Evolutionary conservation across 768 basidiomycete species (phyloP).

Genomic region (Cubamyces lactineus): DNA sequence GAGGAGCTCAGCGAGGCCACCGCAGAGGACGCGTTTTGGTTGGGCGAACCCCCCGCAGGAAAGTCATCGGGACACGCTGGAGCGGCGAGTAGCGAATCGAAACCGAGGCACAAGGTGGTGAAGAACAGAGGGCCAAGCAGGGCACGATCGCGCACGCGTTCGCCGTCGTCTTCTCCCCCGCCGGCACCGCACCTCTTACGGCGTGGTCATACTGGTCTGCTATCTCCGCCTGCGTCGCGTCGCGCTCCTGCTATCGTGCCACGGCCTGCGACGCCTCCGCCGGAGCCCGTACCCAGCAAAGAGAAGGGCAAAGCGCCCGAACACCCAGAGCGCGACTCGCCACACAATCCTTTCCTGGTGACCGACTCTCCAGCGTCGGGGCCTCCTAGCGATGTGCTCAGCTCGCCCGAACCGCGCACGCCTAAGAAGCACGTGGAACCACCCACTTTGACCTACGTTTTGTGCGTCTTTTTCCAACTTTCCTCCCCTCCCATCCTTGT

Average conservation of each 20-base stretch:
- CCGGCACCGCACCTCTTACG: slow-evolving; percentile 29
- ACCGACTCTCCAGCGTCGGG: slow-evolving; percentile 39
- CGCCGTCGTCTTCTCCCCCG: slow-evolving; percentile 35
- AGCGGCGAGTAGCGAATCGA: neutral
- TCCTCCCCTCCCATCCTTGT: neutral
- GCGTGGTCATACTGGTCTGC: slow-evolving; percentile 40
- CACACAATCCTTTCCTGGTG: slow-evolving; percentile 70
- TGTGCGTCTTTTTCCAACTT: slow-evolving; percentile 49
- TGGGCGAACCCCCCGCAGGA: slow-evolving; percentile 15
- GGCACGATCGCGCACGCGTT: slow-evolving; percentile 29
- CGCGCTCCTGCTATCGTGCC: slow-evolving; percentile 40
- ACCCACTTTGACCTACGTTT: slow-evolving; percentile 71
- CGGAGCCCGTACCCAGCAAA: slow-evolving; percentile 44
- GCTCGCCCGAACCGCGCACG: slow-evolving; percentile 39
- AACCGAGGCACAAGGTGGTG: slow-evolving; percentile 15
- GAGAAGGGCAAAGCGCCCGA: slow-evolving; percentile 32
- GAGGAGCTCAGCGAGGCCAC: slow-evolving; percentile 32
- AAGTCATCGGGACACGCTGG: neutral
- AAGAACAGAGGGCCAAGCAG: slow-evolving; percentile 21
- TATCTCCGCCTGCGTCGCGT: slow-evolving; percentile 71
- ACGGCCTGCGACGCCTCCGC: slow-evolving; percentile 22
- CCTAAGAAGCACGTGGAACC: slow-evolving; percentile 53
- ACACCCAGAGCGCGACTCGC: slow-evolving; percentile 58
- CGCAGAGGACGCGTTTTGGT: slow-evolving; percentile 37
- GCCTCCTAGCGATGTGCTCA: slow-evolving; percentile 27